Conservation (phyloP, 2,329 filamentous ascomycete genomes). For the Canariomyces notabilis region DNA sequence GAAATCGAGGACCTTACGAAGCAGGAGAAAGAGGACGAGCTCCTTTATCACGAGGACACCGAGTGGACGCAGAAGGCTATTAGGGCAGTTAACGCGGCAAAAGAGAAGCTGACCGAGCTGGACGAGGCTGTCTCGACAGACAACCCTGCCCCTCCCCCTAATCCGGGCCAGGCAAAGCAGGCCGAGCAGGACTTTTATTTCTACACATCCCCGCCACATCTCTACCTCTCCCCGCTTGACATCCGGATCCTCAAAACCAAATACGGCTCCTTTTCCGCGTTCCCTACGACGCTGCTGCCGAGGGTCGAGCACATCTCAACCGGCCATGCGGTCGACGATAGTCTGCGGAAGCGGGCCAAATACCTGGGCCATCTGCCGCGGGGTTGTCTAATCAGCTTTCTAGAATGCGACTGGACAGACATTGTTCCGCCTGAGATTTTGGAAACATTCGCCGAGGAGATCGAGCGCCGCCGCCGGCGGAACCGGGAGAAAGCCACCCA, state of each 20-base stretch:
- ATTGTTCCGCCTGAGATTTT: slow-evolving; percentile 72
- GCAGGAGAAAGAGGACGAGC: slow-evolving; percentile 83
- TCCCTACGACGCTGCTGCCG: slow-evolving; percentile 81
- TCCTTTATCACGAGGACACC: slow-evolving; percentile 86
- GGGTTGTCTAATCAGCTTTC: slow-evolving; percentile 84
- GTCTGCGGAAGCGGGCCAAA: slow-evolving; percentile 74
- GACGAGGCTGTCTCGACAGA: slow-evolving; percentile 24
- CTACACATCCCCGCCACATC: slow-evolving; percentile 80
- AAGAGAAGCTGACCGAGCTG: slow-evolving; percentile 61
- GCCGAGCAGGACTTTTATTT: slow-evolving; percentile 66
- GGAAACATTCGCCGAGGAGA: slow-evolving; percentile 69
- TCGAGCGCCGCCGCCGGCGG: slow-evolving; percentile 68
- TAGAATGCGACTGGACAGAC: slow-evolving; percentile 94
- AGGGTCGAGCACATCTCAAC: slow-evolving; percentile 85
- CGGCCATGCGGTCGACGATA: slow-evolving; percentile 82
- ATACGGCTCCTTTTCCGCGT: slow-evolving; percentile 75
- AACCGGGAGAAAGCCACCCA: slow-evolving; percentile 78
- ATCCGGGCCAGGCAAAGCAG: slow-evolving; percentile 25
- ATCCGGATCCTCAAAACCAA: slow-evolving; percentile 88
- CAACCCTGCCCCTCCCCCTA: slow-evolving; percentile 5
- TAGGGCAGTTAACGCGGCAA: slow-evolving; percentile 64
- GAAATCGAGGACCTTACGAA: slow-evolving; percentile 70
- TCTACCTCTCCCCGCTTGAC: slow-evolving; percentile 85
- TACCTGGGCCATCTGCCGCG: slow-evolving; percentile 82
- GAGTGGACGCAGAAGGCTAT: slow-evolving; percentile 89